These are phyloP conservation scores for Onygena corvina DNA, from an alignment of 2,329 filamentous ascomycete genomes.

Conservation along the genomic window DNA sequence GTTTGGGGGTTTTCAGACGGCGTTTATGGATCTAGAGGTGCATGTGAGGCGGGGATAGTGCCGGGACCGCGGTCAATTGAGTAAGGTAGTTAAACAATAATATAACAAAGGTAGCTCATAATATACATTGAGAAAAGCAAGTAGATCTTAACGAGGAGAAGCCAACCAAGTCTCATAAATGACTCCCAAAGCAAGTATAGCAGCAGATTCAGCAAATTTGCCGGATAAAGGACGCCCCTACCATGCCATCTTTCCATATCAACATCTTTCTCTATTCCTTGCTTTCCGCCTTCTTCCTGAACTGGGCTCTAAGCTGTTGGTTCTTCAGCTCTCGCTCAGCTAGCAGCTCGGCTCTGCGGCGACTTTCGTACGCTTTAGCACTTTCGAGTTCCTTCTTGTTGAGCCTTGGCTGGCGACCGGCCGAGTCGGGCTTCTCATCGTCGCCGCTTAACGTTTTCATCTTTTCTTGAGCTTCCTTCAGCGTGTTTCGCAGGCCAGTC, in stretches of 20 bases:
- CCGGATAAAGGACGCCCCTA: background rate
- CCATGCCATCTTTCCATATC: background rate
- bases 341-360: conserved; percentile 20
- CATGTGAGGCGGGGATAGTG: background rate
- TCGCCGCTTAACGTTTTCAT: conserved; percentile 20
- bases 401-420: conserved; percentile 19
- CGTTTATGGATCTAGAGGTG: background rate
- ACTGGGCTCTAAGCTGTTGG: conserved; percentile 9
- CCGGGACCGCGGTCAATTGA: no score
- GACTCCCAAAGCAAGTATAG: background rate
- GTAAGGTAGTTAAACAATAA: background rate
- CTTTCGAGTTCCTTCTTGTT: conserved; percentile 25
- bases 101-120: conserved; percentile 2
- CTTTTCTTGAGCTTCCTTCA: conserved; percentile 18
- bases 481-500: conserved; percentile 18
- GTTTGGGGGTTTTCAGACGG: background rate
- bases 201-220: background rate
- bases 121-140: conserved; percentile 5
- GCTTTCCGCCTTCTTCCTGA: conserved; percentile 9
- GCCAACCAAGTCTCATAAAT: conserved; percentile 2
- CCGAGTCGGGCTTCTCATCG: conserved; percentile 10
- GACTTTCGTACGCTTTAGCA: conserved; percentile 23
- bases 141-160: background rate
- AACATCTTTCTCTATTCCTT: background rate
- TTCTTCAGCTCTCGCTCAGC: conserved; percentile 28